Base-by-base conservation (phyloP, 108 stramenopile genomes). In the Discostella stelligeroides region DNA sequence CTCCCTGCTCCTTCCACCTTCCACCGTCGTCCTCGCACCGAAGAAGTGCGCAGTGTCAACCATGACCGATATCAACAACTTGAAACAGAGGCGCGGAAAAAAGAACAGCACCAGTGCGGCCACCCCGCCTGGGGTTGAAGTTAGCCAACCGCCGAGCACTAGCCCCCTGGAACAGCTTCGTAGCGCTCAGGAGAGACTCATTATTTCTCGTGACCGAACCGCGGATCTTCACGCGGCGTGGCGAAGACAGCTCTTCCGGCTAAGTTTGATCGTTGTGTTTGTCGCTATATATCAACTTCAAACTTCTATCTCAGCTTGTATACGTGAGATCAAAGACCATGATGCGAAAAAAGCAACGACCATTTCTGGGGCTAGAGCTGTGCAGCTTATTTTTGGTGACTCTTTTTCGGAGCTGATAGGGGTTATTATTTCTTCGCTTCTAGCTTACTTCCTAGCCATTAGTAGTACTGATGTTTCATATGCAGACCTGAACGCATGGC, bases 211-310 rank as follows among this genome's bases (percentile, higher is more conserved):
- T 60, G 58, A 78, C 30, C 76, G 76, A 45, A 78, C 76, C 12
- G 76, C 63, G 57, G 76, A 78, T 34, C 69, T 78, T 1, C 86
- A 87, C 58, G 46, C 65, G 54, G 63, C 71, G 41, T 88, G 87
- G 87, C 58, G 77, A 20, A 62, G 55, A 5, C 83, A 86, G 56
- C 58, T 88, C 24, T 73, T 85, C 18, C 45, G 81, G 51, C 68
- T 86, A 28, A 72, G 72, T 45, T 59, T 82, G 27, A 34, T 88
- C 24, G 68, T 86, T 41, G 55, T 85, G 39, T 41, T 86, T 25
- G 68, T 84, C 0, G 65, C 73, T 4, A 34, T 86, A 54, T 78
- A 84, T 72, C 83, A 84, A 60, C 49, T 74, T 4, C 79, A 82
- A 51, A 48, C 24, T 55, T 84, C 87, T 1, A 54, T 73, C 23